Conservation (phyloP, 2,329 filamentous ascomycete species). For the Ascochyta lentis region DNA sequence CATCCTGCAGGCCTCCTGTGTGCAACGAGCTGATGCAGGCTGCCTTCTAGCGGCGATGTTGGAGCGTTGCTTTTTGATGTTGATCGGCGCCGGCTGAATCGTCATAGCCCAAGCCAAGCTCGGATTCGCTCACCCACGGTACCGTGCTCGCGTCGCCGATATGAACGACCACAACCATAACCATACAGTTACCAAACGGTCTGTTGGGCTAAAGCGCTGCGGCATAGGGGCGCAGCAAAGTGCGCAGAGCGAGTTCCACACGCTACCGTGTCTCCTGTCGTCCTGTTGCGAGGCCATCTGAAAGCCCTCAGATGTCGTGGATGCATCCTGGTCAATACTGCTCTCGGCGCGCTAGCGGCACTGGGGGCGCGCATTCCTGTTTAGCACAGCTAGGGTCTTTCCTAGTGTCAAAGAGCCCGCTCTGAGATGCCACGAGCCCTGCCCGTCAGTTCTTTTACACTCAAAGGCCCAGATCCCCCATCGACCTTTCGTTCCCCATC, state of each 20-base stretch:
- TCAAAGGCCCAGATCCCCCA: conserved; percentile 33
- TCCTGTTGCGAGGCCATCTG: neutral
- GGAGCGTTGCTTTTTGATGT: conserved; percentile 15
- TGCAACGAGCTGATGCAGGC: conserved; percentile 8
- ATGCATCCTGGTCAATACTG: conserved; percentile 16
- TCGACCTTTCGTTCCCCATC: conserved; percentile 26
- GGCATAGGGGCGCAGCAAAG: neutral
- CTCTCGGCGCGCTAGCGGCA: conserved; percentile 19
- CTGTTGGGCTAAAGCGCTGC: too few relatives aligned
- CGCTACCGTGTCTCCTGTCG: too few relatives aligned
- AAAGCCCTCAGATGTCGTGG: conserved; percentile 2
- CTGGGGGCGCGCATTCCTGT: conserved; percentile 29
- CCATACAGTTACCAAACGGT: neutral
- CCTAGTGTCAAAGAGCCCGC: conserved; percentile 32
- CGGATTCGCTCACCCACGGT: conserved; percentile 9
- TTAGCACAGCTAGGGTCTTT: conserved; percentile 28
- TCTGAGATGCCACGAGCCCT: conserved; percentile 32
- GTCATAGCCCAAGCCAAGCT: conserved; percentile 15
- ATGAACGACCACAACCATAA: neutral
- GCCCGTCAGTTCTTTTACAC: conserved; percentile 34
- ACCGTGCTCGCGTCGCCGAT: neutral
- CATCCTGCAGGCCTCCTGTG: neutral
- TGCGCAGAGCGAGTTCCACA: neutral
- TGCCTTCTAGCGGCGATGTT: conserved; percentile 5
- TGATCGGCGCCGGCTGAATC: conserved; percentile 15